Evolutionary conservation across 2,329 filamentous ascomycete genomes (phyloP).

Genomic region (Cucurbitaria berberidis): DNA sequence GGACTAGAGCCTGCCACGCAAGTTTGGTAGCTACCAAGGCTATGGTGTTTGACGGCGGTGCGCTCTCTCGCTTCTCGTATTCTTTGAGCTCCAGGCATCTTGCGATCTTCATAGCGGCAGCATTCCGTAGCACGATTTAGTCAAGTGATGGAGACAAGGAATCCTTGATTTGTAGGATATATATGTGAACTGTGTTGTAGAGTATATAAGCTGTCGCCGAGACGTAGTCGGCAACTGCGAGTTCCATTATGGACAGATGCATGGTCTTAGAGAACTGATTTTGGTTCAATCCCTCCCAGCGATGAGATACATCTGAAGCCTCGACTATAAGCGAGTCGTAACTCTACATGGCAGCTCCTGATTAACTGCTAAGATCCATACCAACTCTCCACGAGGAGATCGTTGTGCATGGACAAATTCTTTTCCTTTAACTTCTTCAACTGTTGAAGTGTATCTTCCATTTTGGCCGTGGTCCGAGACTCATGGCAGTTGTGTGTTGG

Average conservation of each 20-base stretch:
- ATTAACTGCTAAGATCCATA: no score
- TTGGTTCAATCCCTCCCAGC: slow-evolving; percentile 24
- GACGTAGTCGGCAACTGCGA: slow-evolving; percentile 24
- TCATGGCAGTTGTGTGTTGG: no score
- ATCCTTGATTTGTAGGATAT: slow-evolving; percentile 26
- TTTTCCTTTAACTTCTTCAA: no score
- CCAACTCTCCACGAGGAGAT: no score
- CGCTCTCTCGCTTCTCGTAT: slow-evolving; percentile 20
- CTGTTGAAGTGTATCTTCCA: no score
- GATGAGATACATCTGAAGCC: no score
- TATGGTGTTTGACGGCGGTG: slow-evolving; percentile 31
- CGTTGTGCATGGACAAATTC: no score
- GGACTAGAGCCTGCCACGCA: slow-evolving; percentile 35
- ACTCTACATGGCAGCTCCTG: background rate
- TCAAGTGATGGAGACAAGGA: slow-evolving; percentile 22
- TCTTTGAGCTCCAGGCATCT: slow-evolving; percentile 29
- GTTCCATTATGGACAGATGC: slow-evolving; percentile 13
- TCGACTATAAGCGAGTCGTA: slow-evolving; percentile 13
- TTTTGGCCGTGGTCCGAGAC: no score
- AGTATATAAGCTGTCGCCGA: slow-evolving; percentile 34
- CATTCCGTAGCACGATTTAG: slow-evolving; percentile 18
- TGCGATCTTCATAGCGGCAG: slow-evolving; percentile 27
- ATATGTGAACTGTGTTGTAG: slow-evolving; percentile 32
- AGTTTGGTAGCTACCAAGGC: slow-evolving; percentile 32
- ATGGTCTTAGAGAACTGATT: slow-evolving; percentile 6